Conservation (phyloP, 2,329 filamentous ascomycete genomes). For the Ascochyta koolunga region DNA sequence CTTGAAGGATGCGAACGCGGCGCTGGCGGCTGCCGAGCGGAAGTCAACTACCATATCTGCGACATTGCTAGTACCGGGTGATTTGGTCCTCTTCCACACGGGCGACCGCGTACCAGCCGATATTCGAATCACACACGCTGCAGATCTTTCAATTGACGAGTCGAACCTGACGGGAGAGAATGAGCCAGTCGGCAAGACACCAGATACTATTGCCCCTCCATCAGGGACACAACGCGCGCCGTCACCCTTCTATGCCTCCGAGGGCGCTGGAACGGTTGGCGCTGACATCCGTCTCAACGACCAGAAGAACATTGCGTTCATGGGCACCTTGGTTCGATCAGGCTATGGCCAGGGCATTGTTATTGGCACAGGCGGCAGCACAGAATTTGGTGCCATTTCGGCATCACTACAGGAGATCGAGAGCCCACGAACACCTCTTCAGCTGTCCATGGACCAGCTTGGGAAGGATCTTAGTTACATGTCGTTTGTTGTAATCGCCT, state of each 20-base stretch:
- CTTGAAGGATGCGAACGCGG: constrained; percentile 60
- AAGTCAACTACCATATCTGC: constrained; percentile 86
- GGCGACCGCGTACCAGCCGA: constrained; percentile 97
- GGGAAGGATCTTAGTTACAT: constrained; percentile 96
- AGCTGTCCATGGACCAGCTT: constrained; percentile 96
- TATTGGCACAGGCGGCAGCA: constrained; percentile 92
- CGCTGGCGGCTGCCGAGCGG: constrained; percentile 70
- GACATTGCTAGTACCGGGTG: constrained; percentile 84
- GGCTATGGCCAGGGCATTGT: constrained; percentile 95
- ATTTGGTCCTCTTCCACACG: constrained; percentile 91
- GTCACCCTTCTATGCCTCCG: constrained; percentile 64
- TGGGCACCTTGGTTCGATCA: constrained; percentile 95
- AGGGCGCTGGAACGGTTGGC: constrained; percentile 64
- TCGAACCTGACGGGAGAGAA: constrained; percentile 98
- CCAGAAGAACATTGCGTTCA: constrained; percentile 92
- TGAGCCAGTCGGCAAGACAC: constrained; percentile 81
- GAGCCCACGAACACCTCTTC: constrained; percentile 89
- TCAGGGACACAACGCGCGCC: constrained; percentile 51
- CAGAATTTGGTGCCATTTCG: constrained; percentile 95
- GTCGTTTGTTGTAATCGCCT: constrained; percentile 90
- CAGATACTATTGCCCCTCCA: constrained; percentile 62
- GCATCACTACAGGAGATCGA: constrained; percentile 94
- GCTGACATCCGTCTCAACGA: constrained; percentile 73
- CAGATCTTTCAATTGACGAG: constrained; percentile 91
- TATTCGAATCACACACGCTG: constrained; percentile 87